Percentiles rank a stretch among this genome's conserved stretches.
phyloP scores from a whole-genome alignment of 192 early-diverging fungal genomes.

The Glomus cerebriforme region DNA sequence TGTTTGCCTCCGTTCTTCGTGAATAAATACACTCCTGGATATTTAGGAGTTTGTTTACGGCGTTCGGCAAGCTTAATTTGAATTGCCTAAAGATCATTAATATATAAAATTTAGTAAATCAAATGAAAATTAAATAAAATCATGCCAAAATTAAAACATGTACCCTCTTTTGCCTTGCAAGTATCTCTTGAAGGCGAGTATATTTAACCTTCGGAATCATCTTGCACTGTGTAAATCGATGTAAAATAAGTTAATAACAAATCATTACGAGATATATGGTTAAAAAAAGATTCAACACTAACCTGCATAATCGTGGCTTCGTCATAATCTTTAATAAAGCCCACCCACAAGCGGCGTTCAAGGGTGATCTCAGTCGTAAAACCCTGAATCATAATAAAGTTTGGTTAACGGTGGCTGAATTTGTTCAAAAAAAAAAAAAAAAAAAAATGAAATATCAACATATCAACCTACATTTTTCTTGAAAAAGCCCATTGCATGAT shows the following conservation, averaged over 20 bases:
- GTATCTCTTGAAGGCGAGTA: constrained; percentile 66
- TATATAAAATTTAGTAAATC: not conserved
- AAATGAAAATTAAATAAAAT: not conserved
- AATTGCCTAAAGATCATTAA: constrained; percentile 57
- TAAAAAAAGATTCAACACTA: constrained; percentile 35
- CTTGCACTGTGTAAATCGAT: not conserved
- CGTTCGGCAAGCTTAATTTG: constrained; percentile 79
- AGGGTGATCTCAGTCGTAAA: constrained; percentile 98
- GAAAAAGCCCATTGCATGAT: constrained; percentile 98
- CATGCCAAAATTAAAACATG: not conserved
- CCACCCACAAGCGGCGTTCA: constrained; percentile 91
- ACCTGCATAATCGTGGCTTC: constrained; percentile 95
- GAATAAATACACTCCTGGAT: constrained; percentile 76
- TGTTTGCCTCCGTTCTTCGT: constrained; percentile 49
- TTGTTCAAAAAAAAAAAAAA: not conserved
- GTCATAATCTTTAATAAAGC: constrained; percentile 99
- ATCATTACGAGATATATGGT: not conserved
- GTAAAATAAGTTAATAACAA: constrained; percentile 24
- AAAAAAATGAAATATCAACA: not conserved
- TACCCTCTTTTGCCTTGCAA: constrained; percentile 63
- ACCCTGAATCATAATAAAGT: constrained; percentile 45
- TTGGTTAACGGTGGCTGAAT: not conserved
- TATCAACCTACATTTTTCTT: constrained; percentile 76
- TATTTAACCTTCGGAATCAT: constrained; percentile 71
- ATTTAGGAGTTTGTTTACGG: constrained; percentile 73